Evolutionary conservation across 768 basidiomycete genomes (phyloP).

Genomic region (Suillus bovinus): DNA sequence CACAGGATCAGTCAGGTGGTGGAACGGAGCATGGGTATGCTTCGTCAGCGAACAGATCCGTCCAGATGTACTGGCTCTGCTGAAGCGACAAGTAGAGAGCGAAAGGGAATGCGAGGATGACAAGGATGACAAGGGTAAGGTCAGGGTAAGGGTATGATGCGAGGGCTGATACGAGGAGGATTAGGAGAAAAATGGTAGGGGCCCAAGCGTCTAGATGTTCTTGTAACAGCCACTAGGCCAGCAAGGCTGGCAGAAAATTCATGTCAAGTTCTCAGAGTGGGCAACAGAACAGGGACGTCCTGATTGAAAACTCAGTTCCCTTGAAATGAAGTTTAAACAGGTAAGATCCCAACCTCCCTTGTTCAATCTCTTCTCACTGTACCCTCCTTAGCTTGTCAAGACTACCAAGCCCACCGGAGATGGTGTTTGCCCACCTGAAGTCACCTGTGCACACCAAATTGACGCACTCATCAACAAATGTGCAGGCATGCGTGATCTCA

Average conservation of each 20-base stretch:
- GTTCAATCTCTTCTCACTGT: neutral
- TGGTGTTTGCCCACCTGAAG: conserved; percentile 22
- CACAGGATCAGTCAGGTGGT: no score
- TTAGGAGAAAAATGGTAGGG: no score
- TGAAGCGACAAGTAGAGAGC: no score
- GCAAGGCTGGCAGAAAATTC: conserved; percentile 6
- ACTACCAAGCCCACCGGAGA: conserved; percentile 30
- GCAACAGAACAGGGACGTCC: neutral
- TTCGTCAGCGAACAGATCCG: no score
- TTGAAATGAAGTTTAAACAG: conserved; percentile 28
- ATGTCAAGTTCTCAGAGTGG: conserved; percentile 6
- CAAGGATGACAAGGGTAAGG: no score
- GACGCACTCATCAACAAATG: conserved; percentile 28
- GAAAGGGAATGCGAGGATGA: no score
- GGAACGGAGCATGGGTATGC: no score
- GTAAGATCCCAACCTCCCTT: conserved; percentile 12
- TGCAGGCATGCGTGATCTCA: conserved; percentile 21
- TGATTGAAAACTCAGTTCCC: neutral
- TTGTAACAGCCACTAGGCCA: no score
- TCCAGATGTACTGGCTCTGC: no score
- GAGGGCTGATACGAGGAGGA: no score
- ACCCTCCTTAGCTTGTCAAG: conserved; percentile 17
- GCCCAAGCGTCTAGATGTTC: no score
- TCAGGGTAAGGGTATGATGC: no score
- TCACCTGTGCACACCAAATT: conserved; percentile 27